A percentile compares a stretch with the other conserved stretches of the same genome.
These are phyloP conservation scores for Ceratocystis lukuohia DNA, from an alignment of 2,329 filamentous ascomycete species.

Conservation along the genomic window DNA sequence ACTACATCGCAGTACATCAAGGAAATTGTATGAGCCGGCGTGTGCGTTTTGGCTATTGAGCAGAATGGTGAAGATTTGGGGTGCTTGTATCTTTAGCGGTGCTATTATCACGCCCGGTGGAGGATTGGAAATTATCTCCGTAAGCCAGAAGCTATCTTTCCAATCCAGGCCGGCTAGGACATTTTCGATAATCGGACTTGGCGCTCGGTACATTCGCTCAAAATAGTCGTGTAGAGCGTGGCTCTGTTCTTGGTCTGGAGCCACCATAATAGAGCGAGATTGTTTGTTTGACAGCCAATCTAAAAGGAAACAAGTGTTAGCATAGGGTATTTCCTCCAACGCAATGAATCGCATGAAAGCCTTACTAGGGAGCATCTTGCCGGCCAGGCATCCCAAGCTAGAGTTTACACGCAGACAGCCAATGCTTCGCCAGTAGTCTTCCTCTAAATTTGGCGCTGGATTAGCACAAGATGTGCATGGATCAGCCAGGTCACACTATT, in stretches of 20 bases:
- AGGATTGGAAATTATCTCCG: slow-evolving; percentile 1
- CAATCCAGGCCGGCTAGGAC: slow-evolving; percentile 38
- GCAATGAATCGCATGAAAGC: background rate
- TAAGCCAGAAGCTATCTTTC: slow-evolving; percentile 43
- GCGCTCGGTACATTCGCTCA: slow-evolving; percentile 33
- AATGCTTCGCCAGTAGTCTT: slow-evolving; percentile 15
- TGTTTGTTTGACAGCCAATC: slow-evolving; percentile 23
- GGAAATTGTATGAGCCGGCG: slow-evolving; percentile 37
- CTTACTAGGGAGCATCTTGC: slow-evolving; percentile 14
- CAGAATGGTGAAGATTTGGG: slow-evolving; percentile 38
- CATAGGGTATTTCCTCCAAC: background rate
- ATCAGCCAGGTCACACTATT: slow-evolving; percentile 14
- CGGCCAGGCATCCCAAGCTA: slow-evolving; percentile 12
- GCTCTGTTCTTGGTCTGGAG: slow-evolving; percentile 33
- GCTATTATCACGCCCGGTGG: slow-evolving; percentile 13
- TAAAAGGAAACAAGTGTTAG: background rate
- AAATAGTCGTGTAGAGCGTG: slow-evolving; percentile 40
- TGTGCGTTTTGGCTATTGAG: slow-evolving; percentile 39
- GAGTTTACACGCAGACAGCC: slow-evolving; percentile 15
- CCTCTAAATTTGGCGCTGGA: background rate
- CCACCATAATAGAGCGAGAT: slow-evolving; percentile 36
- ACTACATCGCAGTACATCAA: slow-evolving; percentile 39
- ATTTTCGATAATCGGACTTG: slow-evolving; percentile 30
- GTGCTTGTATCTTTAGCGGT: slow-evolving; percentile 31
- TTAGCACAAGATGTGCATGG: slow-evolving; percentile 14